Conservation (phyloP, 2,329 filamentous ascomycete species). For the Corinectria fuckeliana region DNA sequence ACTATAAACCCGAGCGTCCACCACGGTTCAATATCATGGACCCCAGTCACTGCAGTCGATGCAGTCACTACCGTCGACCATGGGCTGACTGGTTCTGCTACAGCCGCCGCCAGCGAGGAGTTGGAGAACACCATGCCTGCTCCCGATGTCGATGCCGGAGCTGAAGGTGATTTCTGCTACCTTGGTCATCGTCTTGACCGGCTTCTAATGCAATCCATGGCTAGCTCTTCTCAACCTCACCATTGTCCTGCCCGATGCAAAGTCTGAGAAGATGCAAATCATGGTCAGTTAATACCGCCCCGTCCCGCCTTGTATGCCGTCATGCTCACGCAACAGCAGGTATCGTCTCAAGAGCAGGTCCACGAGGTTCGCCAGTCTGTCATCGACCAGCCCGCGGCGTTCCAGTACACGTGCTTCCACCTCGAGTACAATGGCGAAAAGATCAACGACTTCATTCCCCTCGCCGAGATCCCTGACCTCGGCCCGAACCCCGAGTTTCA, state of each 20-base stretch:
- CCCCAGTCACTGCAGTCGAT: conserved; percentile 1
- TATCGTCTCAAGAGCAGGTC: conserved; percentile 92
- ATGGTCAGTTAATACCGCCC: conserved; percentile 65
- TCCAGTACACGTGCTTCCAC: conserved; percentile 99
- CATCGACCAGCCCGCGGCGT: conserved; percentile 89
- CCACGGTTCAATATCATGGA: background rate
- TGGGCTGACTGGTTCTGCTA: conserved; percentile 15
- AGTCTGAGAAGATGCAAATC: conserved; percentile 78
- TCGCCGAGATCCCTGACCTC: conserved; percentile 86
- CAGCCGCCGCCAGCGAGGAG: conserved; percentile 34
- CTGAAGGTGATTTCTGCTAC: conserved; percentile 41
- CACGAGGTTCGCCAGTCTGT: conserved; percentile 97
- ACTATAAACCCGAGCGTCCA: conserved; percentile 5
- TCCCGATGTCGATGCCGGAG: conserved; percentile 40
- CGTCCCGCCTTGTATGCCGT: background rate
- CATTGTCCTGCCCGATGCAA: conserved; percentile 79
- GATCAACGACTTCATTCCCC: conserved; percentile 93
- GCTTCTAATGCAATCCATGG: conserved; percentile 23
- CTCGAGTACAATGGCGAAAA: conserved; percentile 87
- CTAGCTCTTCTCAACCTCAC: conserved; percentile 67
- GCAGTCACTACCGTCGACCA: background rate
- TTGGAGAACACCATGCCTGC: conserved; percentile 35
- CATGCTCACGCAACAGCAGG: conserved; percentile 55
- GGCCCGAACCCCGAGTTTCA: conserved; percentile 77
- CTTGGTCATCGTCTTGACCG: conserved; percentile 7